Evolutionary conservation across 805 yeast species (phyloP), one percentile per base, ranked within the genome.

Genomic region (Barnettozyma sucrosica): DNA sequence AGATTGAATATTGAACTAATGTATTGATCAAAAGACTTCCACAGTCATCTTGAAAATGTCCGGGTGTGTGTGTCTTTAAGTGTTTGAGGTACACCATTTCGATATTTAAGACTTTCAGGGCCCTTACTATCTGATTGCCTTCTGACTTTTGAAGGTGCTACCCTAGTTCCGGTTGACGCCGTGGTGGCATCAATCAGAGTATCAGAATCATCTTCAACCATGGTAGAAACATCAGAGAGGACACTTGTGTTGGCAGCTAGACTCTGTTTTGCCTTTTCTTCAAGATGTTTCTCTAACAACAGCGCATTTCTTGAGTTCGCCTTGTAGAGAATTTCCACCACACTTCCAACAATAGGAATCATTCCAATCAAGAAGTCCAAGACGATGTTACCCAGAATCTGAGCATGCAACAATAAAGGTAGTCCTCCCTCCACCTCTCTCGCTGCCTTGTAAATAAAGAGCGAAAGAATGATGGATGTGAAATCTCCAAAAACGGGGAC

Each of bases 271-370:
- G 55, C 58, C 42, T 52, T 57, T 20, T 43, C 45, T 8, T 67
- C 67, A 52, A 86, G 66, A 54, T 78, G 75, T 44, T 74, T 75
- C 57, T 85, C 90, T 49, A 85, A 63, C 19, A 83, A 55, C 46
- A 81, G 66, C 38, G 80, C 81, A 64, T 88, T 88, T 51, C 96
- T 70, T 46, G 85, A 81, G 59, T 85, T 85, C 25, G 89, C 79
- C 67, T 85, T 84, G 68, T 83, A 88, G 4, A 85, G 78, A 28
- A 87, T 78, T 51, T 77, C 81, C 36, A 83, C 71, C 18, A 85
- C 59, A 51, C 77, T 83, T 20, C 96, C 96, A n/a, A 86, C 77
- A 39, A 88, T 58, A 2, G 96, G 96, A 24, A 85, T 77, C 51
- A 88, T 67, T 2, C 92, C 88, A 25, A 88, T 63, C 4, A 72